A percentile compares a stretch with the other conserved stretches of the same genome.
Conservation (phyloP, 768 basidiomycete genomes). For the Phaeotremella skinneri region DNA sequence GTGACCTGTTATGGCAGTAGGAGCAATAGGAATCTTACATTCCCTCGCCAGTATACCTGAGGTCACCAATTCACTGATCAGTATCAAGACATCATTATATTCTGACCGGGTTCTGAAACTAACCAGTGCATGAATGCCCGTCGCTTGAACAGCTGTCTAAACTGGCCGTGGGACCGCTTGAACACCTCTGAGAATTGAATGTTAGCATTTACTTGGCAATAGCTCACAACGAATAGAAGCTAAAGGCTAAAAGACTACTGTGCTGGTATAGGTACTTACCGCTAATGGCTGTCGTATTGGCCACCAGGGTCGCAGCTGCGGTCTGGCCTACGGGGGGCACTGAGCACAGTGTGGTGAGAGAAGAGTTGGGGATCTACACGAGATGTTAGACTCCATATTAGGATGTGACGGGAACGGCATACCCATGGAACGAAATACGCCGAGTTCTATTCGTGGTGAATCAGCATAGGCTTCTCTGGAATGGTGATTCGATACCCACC, state of each 20-base stretch:
- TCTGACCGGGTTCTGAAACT: neutral
- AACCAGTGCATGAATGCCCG: conserved; percentile 42
- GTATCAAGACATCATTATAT: neutral
- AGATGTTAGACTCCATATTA: neutral
- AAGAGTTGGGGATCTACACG: conserved; percentile 39
- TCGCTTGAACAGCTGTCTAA: conserved; percentile 41
- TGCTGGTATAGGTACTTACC: conserved; percentile 14
- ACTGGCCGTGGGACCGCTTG: conserved; percentile 44
- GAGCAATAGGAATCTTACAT: conserved; percentile 24
- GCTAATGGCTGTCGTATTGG: conserved; percentile 46
- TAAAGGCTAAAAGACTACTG: too few species aligned
- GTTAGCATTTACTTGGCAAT: neutral
- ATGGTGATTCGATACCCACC: conserved; percentile 5
- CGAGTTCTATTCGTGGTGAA: conserved; percentile 23
- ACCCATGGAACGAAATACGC: conserved; percentile 47
- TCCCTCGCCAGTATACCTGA: conserved; percentile 43
- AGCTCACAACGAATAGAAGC: neutral
- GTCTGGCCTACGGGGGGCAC: conserved; percentile 41
- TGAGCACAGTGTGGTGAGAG: conserved; percentile 41
- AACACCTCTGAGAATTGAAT: conserved; percentile 34
- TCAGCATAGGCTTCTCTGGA: neutral
- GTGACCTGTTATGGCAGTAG: neutral
- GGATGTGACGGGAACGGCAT: neutral
- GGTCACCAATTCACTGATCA: neutral
- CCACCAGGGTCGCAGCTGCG: conserved; percentile 44